phyloP scores from a whole-genome alignment of 495 filamentous ascomycete genomes.

The Xylaria longipes region DNA sequence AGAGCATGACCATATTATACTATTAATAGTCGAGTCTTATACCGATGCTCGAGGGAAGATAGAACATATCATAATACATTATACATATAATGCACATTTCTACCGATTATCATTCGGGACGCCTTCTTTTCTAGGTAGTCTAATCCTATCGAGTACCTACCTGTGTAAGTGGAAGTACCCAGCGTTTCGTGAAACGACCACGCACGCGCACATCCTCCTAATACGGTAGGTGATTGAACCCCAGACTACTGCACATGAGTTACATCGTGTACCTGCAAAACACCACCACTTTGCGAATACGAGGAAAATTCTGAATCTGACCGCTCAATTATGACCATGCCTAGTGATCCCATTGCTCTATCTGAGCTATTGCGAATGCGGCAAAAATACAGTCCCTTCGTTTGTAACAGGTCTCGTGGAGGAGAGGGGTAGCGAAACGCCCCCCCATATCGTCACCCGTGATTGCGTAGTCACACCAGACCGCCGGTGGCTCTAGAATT shows the following conservation, averaged over 20 bases:
- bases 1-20: constrained; percentile 5
- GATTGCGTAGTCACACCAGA: not conserved
- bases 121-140: not conserved
- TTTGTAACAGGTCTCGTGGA: not conserved
- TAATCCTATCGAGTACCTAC: not conserved
- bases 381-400: not conserved
- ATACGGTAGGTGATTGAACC: constrained; percentile 14
- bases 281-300: constrained; percentile 9
- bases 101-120: not conserved
- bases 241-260: constrained; percentile 12
- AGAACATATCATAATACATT: not conserved
- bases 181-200: constrained; percentile 9
- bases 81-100: constrained; percentile 16
- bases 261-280: constrained; percentile 17
- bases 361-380: not conserved
- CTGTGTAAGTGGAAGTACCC: not conserved
- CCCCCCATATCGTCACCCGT: not conserved
- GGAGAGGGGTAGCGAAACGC: not conserved
- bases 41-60: not conserved
- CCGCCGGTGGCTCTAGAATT: not conserved
- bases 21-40: not conserved
- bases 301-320: not conserved
- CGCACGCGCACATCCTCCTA: constrained; percentile 6
- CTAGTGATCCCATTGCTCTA: not conserved
- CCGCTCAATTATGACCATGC: constrained; percentile 5